These are phyloP conservation scores for Apiospora rasikravindrae DNA, from an alignment of 2,329 filamentous ascomycete genomes.

Conservation along the genomic window DNA sequence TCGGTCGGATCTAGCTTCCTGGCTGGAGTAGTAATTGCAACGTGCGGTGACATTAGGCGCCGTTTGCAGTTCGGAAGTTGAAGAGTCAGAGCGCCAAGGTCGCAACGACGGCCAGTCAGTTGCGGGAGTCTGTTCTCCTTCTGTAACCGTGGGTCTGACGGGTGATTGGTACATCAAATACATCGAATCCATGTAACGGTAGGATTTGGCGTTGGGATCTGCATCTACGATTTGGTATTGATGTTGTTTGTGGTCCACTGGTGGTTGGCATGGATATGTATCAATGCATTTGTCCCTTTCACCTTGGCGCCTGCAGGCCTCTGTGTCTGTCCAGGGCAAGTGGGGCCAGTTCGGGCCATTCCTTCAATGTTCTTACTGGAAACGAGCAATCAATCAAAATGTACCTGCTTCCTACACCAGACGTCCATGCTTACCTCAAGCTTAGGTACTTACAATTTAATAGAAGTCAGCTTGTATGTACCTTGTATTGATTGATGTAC, in stretches of 20 bases:
- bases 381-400: neutral
- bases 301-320: neutral
- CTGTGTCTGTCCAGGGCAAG: neutral
- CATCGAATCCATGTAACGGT: neutral
- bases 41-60: neutral
- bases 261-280: neutral
- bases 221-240: neutral
- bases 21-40: slow-evolving; percentile 1
- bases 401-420: neutral
- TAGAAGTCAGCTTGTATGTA: too few relatives aligned
- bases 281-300: neutral
- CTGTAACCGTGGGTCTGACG: neutral
- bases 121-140: neutral
- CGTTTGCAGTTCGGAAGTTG: neutral
- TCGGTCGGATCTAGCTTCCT: slow-evolving; percentile 10
- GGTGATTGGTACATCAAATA: too few relatives aligned
- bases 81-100: neutral
- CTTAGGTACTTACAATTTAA: too few relatives aligned
- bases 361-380: too few relatives aligned
- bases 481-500: too few relatives aligned
- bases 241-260: neutral
- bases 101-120: neutral
- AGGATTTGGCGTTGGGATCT: neutral
- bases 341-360: neutral
- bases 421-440: neutral